Evolutionary conservation across 2,329 filamentous ascomycete species (phyloP), one percentile per base, ranked within the genome.

Genomic region (Pezicula radicicola): DNA sequence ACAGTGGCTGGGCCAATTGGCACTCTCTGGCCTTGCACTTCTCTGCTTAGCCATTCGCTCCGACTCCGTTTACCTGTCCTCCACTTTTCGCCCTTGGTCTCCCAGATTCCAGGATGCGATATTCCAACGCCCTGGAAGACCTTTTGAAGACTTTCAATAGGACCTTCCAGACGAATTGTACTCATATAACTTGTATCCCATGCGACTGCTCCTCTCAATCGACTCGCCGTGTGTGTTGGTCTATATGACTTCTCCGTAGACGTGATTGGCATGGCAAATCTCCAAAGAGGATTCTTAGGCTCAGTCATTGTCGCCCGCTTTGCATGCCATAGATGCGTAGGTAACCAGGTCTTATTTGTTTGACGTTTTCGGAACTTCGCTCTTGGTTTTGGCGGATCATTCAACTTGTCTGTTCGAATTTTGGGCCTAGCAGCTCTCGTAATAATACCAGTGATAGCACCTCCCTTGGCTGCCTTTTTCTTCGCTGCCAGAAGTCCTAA

Each of bases 141-240:
- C 36, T 80, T 79, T 50, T 84, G 75, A 39, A 96, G 72, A 49
- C 85, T 85, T 28, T 74, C 69, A 39, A 81, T 73, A 13, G 75
- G 72, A 0, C 92, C 94, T 59, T 87, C 85, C 3, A 97, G 67
- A 13, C 86, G 80, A 58, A 97, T 87, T 1, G 91, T 96, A 60
- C 89, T 89, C 75, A 94, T 88, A 67, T 97, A 99, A 67, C 92
- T 97, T 75, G 84, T 89, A 70, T 99, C 94, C 91, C 93, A 97
- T 1, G 85, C 85, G 41, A 97, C 76, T 19, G 87, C 87, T 5
- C 94, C 92, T 58, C 86, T 83, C 48, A 86, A 79, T 27, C 85
- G 84, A 48, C 85, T 83, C 19, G 90, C 87, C 57, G 92, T 84
- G 73, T 97, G 91, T 0, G 90, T 94, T 43, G 90, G 84, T 47